Conservation (phyloP, 139 green algal genomes). For the Gonium pectorale region DNA sequence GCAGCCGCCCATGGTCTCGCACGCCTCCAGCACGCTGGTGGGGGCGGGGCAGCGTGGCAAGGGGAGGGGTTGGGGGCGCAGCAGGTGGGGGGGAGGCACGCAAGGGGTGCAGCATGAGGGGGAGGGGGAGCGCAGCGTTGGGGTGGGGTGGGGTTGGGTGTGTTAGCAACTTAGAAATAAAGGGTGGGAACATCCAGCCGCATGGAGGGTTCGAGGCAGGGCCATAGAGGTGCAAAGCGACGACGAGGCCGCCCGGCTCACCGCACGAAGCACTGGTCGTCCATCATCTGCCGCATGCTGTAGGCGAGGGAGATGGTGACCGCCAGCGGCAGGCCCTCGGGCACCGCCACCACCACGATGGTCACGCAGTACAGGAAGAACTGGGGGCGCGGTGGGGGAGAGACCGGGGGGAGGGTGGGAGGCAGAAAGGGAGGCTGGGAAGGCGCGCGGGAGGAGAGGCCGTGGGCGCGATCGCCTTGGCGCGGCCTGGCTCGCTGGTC, state of each 20-base stretch:
- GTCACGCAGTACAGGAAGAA: slow-evolving; percentile 96
- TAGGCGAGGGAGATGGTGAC: slow-evolving; percentile 85
- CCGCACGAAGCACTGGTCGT: slow-evolving; percentile 84
- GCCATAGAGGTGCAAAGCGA: too few species aligned
- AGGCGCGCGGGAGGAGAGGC: too few species aligned
- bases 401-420: slow-evolving; percentile 51
- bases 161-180: too few species aligned
- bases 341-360: slow-evolving; percentile 85
- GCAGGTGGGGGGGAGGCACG: too few species aligned
- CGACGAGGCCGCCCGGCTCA: too few species aligned
- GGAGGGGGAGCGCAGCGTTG: too few species aligned
- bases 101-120: too few species aligned
- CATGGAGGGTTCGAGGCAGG: too few species aligned
- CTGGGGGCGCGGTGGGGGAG: slow-evolving; percentile 42
- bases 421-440: not conserved
- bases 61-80: not conserved
- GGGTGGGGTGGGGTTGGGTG: too few species aligned
- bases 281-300: slow-evolving; percentile 92
- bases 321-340: slow-evolving; percentile 52
- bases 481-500: too few species aligned
- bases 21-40: slow-evolving; percentile 75
- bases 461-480: too few species aligned
- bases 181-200: too few species aligned
- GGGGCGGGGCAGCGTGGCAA: not conserved
- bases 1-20: slow-evolving; percentile 91